phyloP scores from a whole-genome alignment of 495 filamentous ascomycete genomes.

The Penicillium steckii region DNA sequence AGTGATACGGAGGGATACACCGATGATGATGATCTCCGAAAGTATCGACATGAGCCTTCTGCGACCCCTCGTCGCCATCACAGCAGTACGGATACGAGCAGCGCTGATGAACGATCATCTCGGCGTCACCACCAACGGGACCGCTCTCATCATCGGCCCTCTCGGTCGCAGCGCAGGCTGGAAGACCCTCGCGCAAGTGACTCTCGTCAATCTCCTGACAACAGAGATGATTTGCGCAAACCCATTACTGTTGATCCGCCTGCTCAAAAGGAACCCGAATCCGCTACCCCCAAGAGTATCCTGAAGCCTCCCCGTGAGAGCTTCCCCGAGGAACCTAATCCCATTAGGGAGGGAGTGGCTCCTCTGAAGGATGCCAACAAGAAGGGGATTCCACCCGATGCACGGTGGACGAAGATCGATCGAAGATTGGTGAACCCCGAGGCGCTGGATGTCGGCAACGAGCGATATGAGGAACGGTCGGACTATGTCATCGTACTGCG shows the following conservation, averaged over 20 bases:
- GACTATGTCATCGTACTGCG: conserved; percentile 84
- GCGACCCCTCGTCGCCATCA: conserved; percentile 24
- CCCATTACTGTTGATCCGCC: conserved; percentile 30
- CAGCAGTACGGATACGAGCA: conserved; percentile 26
- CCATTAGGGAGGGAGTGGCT: conserved; percentile 83
- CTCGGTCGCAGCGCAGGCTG: conserved; percentile 22
- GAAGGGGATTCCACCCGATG: conserved; percentile 70
- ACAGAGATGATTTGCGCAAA: conserved; percentile 28
- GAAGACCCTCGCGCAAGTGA: conserved; percentile 15
- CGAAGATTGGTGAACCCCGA: conserved; percentile 79
- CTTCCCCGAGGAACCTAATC: conserved; percentile 76
- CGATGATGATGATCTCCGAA: conserved; percentile 40
- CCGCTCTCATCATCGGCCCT: conserved; percentile 22
- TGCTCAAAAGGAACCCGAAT: conserved; percentile 34
- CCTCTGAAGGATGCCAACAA: conserved; percentile 78
- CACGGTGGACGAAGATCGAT: conserved; percentile 88
- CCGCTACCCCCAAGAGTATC: conserved; percentile 59
- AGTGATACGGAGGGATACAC: conserved; percentile 33
- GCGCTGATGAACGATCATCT: conserved; percentile 10
- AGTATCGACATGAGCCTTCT: conserved; percentile 32
- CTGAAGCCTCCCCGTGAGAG: conserved; percentile 69
- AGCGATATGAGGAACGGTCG: conserved; percentile 76
- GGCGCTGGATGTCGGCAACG: conserved; percentile 71
- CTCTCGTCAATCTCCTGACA: conserved; percentile 14
- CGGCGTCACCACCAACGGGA: conserved; percentile 15